Conservation (phyloP, 345 rosid genomes). For the Carallia pectinifolia region DNA sequence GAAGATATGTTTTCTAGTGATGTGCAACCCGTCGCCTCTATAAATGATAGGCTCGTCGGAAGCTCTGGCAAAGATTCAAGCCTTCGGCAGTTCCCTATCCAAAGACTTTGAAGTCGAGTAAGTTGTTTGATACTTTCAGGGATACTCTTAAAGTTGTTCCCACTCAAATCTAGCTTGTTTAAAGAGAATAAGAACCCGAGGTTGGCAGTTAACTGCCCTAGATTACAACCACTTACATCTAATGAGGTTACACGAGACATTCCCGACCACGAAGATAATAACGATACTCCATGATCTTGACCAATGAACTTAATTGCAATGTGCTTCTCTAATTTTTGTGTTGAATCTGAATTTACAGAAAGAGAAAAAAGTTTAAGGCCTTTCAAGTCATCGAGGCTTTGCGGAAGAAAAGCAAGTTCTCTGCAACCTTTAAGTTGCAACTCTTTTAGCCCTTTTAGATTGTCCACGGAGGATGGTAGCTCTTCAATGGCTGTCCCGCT, state of each 20-base stretch:
- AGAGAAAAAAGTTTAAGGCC: too few species aligned
- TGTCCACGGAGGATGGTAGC: background rate
- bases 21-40: background rate
- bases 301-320: too few species aligned
- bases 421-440: background rate
- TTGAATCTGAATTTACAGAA: too few species aligned
- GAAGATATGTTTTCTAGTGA: slow-evolving; percentile 4
- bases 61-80: slow-evolving; percentile 14
- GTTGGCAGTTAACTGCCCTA: background rate
- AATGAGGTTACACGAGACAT: accelerated
- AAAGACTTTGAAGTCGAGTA: background rate
- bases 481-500: background rate
- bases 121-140: slow-evolving; percentile 11
- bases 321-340: too few species aligned
- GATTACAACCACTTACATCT: accelerated
- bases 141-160: slow-evolving; percentile 3
- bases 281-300: too few species aligned
- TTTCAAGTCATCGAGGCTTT: too few species aligned
- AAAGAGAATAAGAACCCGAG: slow-evolving; percentile 6
- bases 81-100: background rate
- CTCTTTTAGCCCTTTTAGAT: background rate
- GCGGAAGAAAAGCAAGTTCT: background rate
- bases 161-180: background rate
- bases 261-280: background rate
- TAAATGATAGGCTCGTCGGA: background rate